Percentiles rank a stretch among this genome's conserved stretches.
Evolutionary conservation across 805 yeast species (phyloP).

Genomic region (Jamesozyma jinghongensis): DNA sequence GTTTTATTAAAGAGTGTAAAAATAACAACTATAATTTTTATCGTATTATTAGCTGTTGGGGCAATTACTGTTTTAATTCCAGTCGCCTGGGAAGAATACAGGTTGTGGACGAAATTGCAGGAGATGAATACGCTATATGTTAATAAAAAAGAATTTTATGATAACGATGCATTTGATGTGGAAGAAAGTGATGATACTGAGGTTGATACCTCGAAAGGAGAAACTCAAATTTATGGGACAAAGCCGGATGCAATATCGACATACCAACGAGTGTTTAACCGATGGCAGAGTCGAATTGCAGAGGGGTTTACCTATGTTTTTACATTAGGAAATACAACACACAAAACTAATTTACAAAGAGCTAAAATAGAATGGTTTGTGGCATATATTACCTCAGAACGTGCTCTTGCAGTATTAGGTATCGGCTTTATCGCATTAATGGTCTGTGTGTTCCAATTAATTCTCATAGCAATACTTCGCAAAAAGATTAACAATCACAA

Average conservation of each 20-base stretch:
- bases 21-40: slow-evolving; percentile 32
- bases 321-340: neutral
- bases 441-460: slow-evolving; percentile 45
- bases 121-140: slow-evolving; percentile 21
- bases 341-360: slow-evolving; percentile 1
- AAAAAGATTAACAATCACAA: slow-evolving; percentile 3
- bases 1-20: slow-evolving; percentile 29
- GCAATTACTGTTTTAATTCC: slow-evolving; percentile 38
- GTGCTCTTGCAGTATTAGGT: slow-evolving; percentile 41
- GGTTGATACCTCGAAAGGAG: neutral
- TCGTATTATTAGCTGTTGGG: slow-evolving; percentile 32
- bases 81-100: slow-evolving; percentile 37
- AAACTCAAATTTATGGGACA: neutral
- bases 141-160: slow-evolving; percentile 9
- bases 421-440: slow-evolving; percentile 51
- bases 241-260: slow-evolving; percentile 14
- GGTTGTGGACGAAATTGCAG: slow-evolving; percentile 40
- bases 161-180: neutral
- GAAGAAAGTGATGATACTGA: neutral
- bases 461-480: slow-evolving; percentile 31
- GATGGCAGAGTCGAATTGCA: slow-evolving; percentile 14
- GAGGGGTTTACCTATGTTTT: slow-evolving; percentile 3
- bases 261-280: slow-evolving; percentile 16
- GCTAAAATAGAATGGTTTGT: slow-evolving; percentile 31
- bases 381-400: slow-evolving; percentile 41